A percentile compares a stretch with the other conserved stretches of the same genome.
phyloP scores from a whole-genome alignment of 805 yeast genomes.

The Wickerhamomyces canadensis region DNA sequence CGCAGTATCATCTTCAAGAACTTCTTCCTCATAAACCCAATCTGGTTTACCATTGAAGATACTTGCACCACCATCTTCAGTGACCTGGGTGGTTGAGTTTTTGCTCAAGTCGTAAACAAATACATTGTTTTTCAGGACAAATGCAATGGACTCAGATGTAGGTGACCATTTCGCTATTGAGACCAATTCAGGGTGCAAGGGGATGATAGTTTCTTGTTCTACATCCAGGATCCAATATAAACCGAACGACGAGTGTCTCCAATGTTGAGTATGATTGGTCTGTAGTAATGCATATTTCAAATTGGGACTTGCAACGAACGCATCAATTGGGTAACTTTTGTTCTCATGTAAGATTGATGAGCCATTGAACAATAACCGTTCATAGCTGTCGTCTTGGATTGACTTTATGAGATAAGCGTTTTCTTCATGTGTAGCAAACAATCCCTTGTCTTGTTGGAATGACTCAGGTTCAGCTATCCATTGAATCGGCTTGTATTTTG shows the following conservation, averaged over 20 bases:
- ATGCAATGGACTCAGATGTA: conserved; percentile 57
- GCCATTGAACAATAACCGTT: conserved; percentile 44
- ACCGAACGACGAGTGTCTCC: conserved; percentile 47
- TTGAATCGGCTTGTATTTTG: conserved; percentile 51
- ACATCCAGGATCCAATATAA: conserved; percentile 38
- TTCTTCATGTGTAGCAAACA: conserved; percentile 48
- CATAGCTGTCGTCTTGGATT: conserved; percentile 36
- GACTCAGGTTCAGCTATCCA: conserved; percentile 60
- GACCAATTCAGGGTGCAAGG: conserved; percentile 26
- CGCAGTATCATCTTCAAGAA: conserved; percentile 61
- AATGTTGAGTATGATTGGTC: conserved; percentile 55
- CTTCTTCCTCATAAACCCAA: conserved; percentile 95
- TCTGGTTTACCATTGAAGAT: conserved; percentile 87
- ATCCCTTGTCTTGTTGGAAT: conserved; percentile 52
- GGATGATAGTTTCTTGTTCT: conserved; percentile 17
- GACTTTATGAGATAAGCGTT: conserved; percentile 52
- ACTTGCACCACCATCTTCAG: conserved; percentile 63
- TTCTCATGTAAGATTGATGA: conserved; percentile 37
- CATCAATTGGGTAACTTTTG: conserved; percentile 40
- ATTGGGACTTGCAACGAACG: conserved; percentile 62
- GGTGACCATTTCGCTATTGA: conserved; percentile 71
- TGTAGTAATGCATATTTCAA: conserved; percentile 51
- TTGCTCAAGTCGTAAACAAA: conserved; percentile 40
- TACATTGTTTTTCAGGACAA: conserved; percentile 65
- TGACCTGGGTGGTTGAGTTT: conserved; percentile 35